Conservation (phyloP, 1,284 basidiomycete species). For the Pseudozyma pruni region DNA sequence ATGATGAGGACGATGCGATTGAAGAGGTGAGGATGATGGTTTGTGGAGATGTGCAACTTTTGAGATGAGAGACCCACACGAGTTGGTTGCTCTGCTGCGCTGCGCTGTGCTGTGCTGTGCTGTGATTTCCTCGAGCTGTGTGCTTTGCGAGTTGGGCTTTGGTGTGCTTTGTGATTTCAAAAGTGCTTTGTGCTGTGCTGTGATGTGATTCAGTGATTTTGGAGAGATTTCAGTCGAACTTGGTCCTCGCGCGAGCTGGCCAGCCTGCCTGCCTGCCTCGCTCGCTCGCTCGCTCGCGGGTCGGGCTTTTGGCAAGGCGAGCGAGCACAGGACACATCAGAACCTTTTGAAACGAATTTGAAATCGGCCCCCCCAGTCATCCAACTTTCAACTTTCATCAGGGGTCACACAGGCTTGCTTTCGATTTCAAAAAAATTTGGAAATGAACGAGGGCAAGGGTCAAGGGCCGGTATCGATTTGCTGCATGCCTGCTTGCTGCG, state of each 20-base stretch:
- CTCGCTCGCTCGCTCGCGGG: neutral
- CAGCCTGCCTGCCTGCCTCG: neutral
- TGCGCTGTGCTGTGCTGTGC: constrained; percentile 19
- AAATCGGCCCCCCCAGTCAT: too few species aligned
- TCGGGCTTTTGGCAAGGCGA: too few species aligned
- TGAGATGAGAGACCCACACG: constrained; percentile 17
- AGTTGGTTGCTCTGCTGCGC: constrained; percentile 4
- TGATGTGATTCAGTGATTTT: neutral
- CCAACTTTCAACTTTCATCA: constrained; percentile 1
- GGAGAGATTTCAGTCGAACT: constrained; percentile 1
- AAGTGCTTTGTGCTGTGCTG: constrained; percentile 2
- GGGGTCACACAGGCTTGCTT: neutral
- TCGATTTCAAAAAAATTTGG: neutral
- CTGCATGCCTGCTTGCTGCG: too few species aligned
- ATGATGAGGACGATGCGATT: constrained; percentile 9
- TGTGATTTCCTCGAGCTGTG: neutral
- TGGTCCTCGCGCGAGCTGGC: constrained; percentile 5
- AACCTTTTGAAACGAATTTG: neutral
- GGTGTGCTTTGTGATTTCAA: neutral
- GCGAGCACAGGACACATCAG: constrained; percentile 10
- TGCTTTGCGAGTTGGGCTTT: constrained; percentile 3
- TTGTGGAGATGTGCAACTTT: constrained; percentile 28
- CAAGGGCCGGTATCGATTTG: too few species aligned
- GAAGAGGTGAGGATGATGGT: constrained; percentile 14
- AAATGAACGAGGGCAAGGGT: too few species aligned